Conservation (phyloP, 768 basidiomycete genomes). For the Pleurotus tuoliensis region DNA sequence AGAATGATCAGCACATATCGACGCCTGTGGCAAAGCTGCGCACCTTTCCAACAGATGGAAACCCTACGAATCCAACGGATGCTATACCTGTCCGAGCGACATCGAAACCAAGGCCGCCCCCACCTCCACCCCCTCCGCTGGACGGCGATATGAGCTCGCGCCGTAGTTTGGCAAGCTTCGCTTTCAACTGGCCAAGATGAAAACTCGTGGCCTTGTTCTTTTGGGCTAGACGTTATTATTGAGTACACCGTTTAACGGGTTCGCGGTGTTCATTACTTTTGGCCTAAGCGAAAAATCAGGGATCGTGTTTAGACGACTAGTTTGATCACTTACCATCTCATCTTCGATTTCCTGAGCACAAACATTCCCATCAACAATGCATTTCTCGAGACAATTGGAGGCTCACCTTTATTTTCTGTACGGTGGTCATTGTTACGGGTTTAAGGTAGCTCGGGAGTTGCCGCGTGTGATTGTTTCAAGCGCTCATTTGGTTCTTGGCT, state of each 20-base stretch:
- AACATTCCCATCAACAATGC: no score
- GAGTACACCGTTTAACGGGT: neutral
- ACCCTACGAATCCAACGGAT: constrained; percentile 89
- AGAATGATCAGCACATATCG: constrained; percentile 7
- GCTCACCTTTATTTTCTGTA: constrained; percentile 83
- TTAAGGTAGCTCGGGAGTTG: constrained; percentile 29
- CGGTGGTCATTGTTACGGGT: constrained; percentile 69
- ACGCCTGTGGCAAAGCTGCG: constrained; percentile 2
- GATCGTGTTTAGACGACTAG: constrained; percentile 9
- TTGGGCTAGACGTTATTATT: constrained; percentile 56
- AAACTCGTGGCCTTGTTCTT: constrained; percentile 97
- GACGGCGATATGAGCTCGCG: constrained; percentile 83
- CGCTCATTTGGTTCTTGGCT: constrained; percentile 8
- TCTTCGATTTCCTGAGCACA: constrained; percentile 80
- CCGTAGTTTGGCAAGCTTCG: constrained; percentile 95
- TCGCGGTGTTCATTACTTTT: constrained; percentile 58
- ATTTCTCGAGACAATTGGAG: neutral
- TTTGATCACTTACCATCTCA: constrained; percentile 74
- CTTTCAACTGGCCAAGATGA: constrained; percentile 94
- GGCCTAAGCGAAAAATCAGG: constrained; percentile 44
- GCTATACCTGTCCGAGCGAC: constrained; percentile 97
- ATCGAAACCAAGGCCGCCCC: constrained; percentile 91
- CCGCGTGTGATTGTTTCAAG: constrained; percentile 26
- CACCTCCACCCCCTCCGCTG: constrained; percentile 86
- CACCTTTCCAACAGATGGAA: constrained; percentile 95